A percentile compares a stretch with the other conserved stretches of the same genome.
These are phyloP conservation scores for Neurospora discreta DNA, from an alignment of 495 filamentous ascomycete genomes.

Conservation along the genomic window DNA sequence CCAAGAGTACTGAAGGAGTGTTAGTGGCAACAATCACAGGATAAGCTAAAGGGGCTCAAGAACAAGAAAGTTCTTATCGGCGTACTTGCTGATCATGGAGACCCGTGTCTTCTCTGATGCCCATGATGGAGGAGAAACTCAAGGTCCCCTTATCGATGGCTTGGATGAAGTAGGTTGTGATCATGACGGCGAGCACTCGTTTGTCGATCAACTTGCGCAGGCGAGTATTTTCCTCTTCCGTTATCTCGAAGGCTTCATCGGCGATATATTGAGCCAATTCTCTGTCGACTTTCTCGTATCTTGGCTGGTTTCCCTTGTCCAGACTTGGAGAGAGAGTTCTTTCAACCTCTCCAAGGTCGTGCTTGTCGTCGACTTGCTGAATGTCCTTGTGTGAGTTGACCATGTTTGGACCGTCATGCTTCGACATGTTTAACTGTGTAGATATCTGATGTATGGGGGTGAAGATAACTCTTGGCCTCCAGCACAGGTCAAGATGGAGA, in stretches of 20 bases:
- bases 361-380: conserved; percentile 8
- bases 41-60: not conserved
- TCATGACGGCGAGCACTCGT: conserved; percentile 40
- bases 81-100: conserved; percentile 39
- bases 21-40: not conserved
- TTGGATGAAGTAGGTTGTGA: conserved; percentile 56
- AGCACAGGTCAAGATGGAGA: not conserved
- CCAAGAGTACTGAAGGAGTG: conserved; percentile 31
- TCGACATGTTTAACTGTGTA: not conserved
- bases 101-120: conserved; percentile 43
- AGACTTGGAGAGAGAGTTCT: conserved; percentile 25
- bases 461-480: not conserved
- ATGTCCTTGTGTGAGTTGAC: not conserved
- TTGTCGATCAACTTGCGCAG: conserved; percentile 40
- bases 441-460: not conserved
- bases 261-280: conserved; percentile 54
- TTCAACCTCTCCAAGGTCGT: conserved; percentile 41
- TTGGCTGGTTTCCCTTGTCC: conserved; percentile 33
- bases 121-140: conserved; percentile 62
- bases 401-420: not conserved
- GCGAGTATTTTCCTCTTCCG: conserved; percentile 41
- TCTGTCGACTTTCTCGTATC: conserved; percentile 46
- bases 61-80: not conserved
- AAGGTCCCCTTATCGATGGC: conserved; percentile 64
- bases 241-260: conserved; percentile 38